Evolutionary conservation across 352 stramenopile genomes (phyloP).

Genomic region (Phytophthora sansomeana): DNA sequence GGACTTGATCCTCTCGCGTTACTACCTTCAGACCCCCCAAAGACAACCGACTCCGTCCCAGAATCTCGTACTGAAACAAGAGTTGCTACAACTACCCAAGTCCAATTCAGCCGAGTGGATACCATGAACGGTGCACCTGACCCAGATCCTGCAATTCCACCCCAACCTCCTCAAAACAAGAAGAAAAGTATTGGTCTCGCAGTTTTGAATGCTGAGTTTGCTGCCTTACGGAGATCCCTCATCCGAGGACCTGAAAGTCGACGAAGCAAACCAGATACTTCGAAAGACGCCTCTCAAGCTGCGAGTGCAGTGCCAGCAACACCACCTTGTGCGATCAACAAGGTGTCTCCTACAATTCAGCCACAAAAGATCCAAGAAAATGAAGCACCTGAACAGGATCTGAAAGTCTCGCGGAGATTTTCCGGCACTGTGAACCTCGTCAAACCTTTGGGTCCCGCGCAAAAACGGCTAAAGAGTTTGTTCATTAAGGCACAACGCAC

Average conservation of each 20-base stretch:
- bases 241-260: constrained; percentile 22
- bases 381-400: constrained; percentile 17
- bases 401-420: constrained; percentile 47
- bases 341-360: background rate
- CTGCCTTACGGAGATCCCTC: constrained; percentile 22
- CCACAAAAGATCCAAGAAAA: background rate
- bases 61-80: constrained; percentile 28
- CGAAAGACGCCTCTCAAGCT: constrained; percentile 11
- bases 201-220: constrained; percentile 31
- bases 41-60: background rate
- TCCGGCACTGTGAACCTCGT: constrained; percentile 29
- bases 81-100: constrained; percentile 13
- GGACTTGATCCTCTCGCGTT: constrained; percentile 20
- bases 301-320: background rate
- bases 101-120: constrained; percentile 18
- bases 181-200: constrained; percentile 40
- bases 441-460: constrained; percentile 6
- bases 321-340: background rate
- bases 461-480: constrained; percentile 34
- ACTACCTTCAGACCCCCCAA: constrained; percentile 20
- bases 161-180: constrained; percentile 10
- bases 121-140: constrained; percentile 8
- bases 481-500: constrained; percentile 31
- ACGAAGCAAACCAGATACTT: constrained; percentile 21
- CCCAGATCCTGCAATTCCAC: background rate